Evolutionary conservation across 345 rosid genomes (phyloP).

Genomic region (Lepidium didymum): DNA sequence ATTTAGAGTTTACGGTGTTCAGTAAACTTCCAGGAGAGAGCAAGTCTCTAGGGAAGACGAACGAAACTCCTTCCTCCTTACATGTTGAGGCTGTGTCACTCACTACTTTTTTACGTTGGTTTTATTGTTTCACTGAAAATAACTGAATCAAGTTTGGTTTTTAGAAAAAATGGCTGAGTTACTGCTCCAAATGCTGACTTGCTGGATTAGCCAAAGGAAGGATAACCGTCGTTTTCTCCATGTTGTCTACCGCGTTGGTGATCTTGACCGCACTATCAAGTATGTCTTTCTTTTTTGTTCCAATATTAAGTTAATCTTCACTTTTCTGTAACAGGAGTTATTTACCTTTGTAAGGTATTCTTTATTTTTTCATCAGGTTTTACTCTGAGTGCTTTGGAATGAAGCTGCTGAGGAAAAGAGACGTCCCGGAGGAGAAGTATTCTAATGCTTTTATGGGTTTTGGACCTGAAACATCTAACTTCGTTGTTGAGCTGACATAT

Average conservation of each 20-base stretch:
- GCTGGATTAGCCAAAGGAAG: slow-evolving; percentile 83
- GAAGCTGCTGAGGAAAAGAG: slow-evolving; percentile 87
- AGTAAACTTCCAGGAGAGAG: neutral
- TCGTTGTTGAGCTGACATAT: slow-evolving; percentile 79
- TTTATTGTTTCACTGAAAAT: neutral
- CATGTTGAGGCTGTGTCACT: neutral
- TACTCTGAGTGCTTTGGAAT: slow-evolving; percentile 91
- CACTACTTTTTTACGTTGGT: neutral
- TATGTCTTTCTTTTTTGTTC: slow-evolving; percentile 10
- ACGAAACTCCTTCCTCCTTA: neutral
- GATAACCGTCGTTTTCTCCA: slow-evolving; percentile 87
- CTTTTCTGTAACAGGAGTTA: neutral
- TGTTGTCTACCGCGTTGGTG: slow-evolving; percentile 85
- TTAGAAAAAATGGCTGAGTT: slow-evolving; percentile 44
- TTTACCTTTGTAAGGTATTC: neutral
- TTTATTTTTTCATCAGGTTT: slow-evolving; percentile 37
- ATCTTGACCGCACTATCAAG: slow-evolving; percentile 88
- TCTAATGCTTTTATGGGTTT: slow-evolving; percentile 90
- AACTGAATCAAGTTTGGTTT: neutral
- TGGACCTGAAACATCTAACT: slow-evolving; percentile 76
- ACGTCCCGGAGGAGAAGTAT: slow-evolving; percentile 84
- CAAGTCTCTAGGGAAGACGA: neutral
- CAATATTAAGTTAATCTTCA: neutral
- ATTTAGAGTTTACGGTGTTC: neutral
- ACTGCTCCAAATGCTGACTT: slow-evolving; percentile 45